Conservation (phyloP, 129 eudicot species). For the Helichrysum umbraculigerum region DNA sequence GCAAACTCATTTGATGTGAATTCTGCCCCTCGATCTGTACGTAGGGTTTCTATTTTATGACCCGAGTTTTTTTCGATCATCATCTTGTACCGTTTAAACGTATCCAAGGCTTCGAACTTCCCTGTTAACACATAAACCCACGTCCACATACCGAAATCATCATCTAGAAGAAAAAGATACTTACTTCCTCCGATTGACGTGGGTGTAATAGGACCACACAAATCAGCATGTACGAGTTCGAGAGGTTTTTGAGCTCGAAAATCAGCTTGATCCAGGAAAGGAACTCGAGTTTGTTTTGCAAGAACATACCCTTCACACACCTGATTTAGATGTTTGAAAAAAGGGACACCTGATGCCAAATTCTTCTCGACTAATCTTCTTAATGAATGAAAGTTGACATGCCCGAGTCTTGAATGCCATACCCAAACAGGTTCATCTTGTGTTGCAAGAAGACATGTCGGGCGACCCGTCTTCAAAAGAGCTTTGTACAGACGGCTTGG, state of each 20-base stretch:
- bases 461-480: too few species aligned
- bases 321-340: background rate
- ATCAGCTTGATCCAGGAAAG: background rate
- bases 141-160: background rate
- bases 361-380: too few species aligned
- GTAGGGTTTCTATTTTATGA: background rate
- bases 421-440: too few species aligned
- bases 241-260: background rate
- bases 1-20: background rate
- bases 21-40: conserved; percentile 3
- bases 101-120: background rate
- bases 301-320: background rate
- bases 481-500: too few species aligned
- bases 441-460: too few species aligned
- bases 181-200: background rate
- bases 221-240: background rate
- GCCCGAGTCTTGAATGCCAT: too few species aligned
- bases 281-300: conserved; percentile 4
- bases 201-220: background rate
- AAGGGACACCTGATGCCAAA: background rate
- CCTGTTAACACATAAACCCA: conserved; percentile 5
- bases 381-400: too few species aligned
- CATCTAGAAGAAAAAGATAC: background rate
- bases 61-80: background rate
- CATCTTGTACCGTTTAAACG: background rate